Evolutionary conservation across 371 early-diverging fungal genomes (phyloP).

Genomic region (Choanephora cucurbitarum): DNA sequence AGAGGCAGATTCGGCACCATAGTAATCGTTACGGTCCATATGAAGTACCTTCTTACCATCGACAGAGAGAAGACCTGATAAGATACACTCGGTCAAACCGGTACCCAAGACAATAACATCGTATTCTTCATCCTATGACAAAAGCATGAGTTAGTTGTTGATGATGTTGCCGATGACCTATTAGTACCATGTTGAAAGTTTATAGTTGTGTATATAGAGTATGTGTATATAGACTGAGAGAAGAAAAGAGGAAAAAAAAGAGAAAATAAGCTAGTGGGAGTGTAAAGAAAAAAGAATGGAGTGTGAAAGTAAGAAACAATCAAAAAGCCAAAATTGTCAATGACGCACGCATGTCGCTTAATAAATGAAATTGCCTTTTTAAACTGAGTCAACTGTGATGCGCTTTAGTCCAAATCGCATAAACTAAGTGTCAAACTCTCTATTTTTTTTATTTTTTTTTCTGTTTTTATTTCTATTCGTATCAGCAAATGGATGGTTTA

Average conservation of each 20-base stretch:
- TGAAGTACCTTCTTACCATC: conserved; percentile 98
- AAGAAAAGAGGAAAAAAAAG: neutral
- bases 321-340: neutral
- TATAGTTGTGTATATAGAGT: conserved; percentile 9
- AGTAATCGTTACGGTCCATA: conserved; percentile 98
- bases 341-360: neutral
- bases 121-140: conserved; percentile 79
- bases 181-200: conserved; percentile 5
- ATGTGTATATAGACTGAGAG: neutral
- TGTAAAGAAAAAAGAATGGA: neutral
- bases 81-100: conserved; percentile 98
- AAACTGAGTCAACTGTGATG: too few relatives aligned
- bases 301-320: neutral
- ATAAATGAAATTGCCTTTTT: neutral
- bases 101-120: conserved; percentile 98
- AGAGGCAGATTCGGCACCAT: conserved; percentile 96
- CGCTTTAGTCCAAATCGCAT: too few relatives aligned
- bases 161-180: neutral
- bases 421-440: neutral
- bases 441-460: conserved; percentile 4
- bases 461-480: neutral
- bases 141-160: neutral
- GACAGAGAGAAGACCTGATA: conserved; percentile 96
- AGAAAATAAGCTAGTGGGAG: neutral
- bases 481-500: neutral